A percentile compares a stretch with the other conserved stretches of the same genome.
Evolutionary conservation across 768 basidiomycete species (phyloP).

Genomic region (Suillus ampliporus): DNA sequence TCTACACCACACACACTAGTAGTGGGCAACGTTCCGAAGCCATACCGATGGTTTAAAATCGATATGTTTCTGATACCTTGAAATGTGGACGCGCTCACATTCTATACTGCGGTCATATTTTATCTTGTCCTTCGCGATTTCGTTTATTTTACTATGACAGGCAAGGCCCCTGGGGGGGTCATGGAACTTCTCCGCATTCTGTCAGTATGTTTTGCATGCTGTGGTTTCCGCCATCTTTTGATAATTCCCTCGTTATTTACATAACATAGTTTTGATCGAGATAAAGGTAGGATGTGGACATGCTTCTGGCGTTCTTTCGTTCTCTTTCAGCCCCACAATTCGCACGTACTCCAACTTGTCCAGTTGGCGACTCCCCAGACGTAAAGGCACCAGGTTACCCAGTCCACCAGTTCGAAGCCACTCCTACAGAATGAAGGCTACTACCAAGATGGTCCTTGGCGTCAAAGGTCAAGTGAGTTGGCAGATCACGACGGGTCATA

Average conservation of each 20-base stretch:
- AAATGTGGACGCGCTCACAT: background rate
- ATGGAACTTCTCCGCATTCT: background rate
- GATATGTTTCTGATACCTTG: background rate
- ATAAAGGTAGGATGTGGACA: background rate
- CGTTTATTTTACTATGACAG: background rate
- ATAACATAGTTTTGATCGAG: background rate
- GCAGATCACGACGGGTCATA: background rate
- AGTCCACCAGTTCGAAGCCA: background rate
- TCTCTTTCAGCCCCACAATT: background rate
- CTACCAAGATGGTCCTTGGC: no score
- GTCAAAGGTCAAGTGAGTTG: background rate
- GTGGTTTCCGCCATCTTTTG: background rate
- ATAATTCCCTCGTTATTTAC: background rate
- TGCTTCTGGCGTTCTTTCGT: background rate
- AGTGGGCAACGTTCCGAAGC: slow-evolving; percentile 8
- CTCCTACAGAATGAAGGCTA: background rate
- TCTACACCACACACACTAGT: slow-evolving; percentile 16
- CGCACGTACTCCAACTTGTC: background rate
- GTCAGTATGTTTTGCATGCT: background rate
- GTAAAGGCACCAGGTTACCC: background rate
- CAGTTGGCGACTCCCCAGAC: background rate
- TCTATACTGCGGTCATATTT: background rate
- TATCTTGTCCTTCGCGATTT: background rate
- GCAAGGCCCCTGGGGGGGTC: background rate
- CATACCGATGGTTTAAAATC: slow-evolving; percentile 27